A percentile compares a stretch with the other conserved stretches of the same genome.
Conservation (phyloP, 2,329 filamentous ascomycete species). For the Fusarium heterosporum region DNA sequence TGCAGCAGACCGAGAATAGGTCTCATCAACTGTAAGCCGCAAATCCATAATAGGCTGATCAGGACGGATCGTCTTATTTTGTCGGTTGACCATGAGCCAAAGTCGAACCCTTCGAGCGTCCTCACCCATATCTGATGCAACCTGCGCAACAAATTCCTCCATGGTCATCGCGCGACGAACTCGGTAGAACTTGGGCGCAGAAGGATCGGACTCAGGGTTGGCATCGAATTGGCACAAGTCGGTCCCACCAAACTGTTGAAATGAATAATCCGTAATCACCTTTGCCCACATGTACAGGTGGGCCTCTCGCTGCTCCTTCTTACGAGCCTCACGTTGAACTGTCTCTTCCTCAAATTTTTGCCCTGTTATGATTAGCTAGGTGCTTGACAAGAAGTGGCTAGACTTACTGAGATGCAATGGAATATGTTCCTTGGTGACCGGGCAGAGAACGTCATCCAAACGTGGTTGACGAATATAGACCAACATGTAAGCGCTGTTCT, state of each 20-base stretch:
- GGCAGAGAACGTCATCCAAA: conserved; percentile 83
- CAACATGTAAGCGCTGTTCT: conserved; percentile 96
- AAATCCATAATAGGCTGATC: conserved; percentile 86
- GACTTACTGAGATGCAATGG: conserved; percentile 81
- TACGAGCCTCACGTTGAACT: conserved; percentile 77
- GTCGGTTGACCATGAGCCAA: conserved; percentile 98
- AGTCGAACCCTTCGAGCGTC: conserved; percentile 80
- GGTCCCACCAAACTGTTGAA: conserved; percentile 82
- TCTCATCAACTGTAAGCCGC: conserved; percentile 81
- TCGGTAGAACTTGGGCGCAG: conserved; percentile 78
- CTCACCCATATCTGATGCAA: conserved; percentile 77
- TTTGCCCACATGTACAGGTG: conserved; percentile 91
- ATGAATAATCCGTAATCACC: conserved; percentile 84
- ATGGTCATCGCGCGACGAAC: conserved; percentile 81
- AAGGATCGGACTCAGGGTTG: conserved; percentile 72
- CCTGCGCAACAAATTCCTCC: conserved; percentile 75
- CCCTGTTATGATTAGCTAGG: conserved; percentile 59
- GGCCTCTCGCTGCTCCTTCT: conserved; percentile 91
- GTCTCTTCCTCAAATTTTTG: conserved; percentile 84
- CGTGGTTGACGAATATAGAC: conserved; percentile 93
- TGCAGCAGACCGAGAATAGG: conserved; percentile 63
- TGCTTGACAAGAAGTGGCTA: background rate
- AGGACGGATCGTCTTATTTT: conserved; percentile 95
- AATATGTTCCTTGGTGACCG: conserved; percentile 80
- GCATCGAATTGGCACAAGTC: conserved; percentile 80